Conservation (phyloP, 352 stramenopile species). For the Poterioochromonas sp. region DNA sequence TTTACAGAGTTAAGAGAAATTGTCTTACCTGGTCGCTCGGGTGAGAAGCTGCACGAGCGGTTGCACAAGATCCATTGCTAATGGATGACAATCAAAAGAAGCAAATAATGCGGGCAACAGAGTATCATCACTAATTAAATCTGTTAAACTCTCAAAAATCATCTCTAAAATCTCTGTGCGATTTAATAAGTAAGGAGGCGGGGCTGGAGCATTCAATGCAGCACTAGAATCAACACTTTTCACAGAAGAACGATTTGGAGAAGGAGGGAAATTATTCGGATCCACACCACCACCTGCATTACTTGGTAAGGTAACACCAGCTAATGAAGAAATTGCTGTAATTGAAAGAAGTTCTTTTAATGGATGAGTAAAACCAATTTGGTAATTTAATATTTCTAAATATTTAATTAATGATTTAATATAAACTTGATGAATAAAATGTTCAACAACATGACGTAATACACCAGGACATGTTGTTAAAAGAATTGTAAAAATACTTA, state of each 20-base stretch:
- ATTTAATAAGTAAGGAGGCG: no score
- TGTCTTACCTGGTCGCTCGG: background rate
- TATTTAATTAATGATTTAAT: background rate
- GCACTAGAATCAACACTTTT: background rate
- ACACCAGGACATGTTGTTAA: background rate
- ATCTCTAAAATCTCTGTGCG: constrained; percentile 5
- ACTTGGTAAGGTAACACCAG: background rate
- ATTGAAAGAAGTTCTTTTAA: background rate
- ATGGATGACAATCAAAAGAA: constrained; percentile 19
- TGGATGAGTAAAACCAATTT: background rate
- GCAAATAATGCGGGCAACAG: constrained; percentile 5
- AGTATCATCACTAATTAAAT: background rate
- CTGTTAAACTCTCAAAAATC: background rate
- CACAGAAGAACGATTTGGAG: background rate
- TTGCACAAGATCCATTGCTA: background rate
- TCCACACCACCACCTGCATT: background rate
- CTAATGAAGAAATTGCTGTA: background rate
- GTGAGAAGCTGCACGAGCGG: background rate
- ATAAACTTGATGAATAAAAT: constrained; percentile 6
- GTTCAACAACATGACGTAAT: background rate
- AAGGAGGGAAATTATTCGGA: background rate
- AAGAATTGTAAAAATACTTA: background rate
- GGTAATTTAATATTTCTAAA: background rate
- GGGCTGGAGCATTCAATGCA: no score
- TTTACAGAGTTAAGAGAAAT: background rate